Evolutionary conservation across 2,329 filamentous ascomycete genomes (phyloP).

Genomic region (Pyrenophora graminea): DNA sequence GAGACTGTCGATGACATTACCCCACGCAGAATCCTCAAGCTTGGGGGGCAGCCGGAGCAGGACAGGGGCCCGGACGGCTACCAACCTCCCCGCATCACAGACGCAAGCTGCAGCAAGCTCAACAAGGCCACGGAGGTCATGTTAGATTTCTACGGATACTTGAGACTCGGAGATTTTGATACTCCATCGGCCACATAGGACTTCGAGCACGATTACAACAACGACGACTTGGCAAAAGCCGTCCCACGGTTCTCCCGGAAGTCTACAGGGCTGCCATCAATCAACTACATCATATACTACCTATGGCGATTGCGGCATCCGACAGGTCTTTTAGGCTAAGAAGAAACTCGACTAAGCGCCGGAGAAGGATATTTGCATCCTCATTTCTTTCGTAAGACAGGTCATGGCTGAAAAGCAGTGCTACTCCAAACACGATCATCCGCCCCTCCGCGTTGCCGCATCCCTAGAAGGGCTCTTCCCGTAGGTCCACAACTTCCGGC

Average conservation of each 20-base stretch:
- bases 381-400: not conserved
- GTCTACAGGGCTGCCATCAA: too few relatives aligned
- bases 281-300: too few relatives aligned
- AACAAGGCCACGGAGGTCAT: not conserved
- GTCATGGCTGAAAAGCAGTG: slow-evolving; percentile 6
- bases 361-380: not conserved
- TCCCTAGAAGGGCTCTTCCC: not conserved
- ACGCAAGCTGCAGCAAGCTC: not conserved
- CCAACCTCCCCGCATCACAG: slow-evolving; percentile 3
- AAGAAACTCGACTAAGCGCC: too few relatives aligned
- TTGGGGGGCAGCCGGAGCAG: not conserved
- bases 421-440: slow-evolving; percentile 9
- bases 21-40: slow-evolving; percentile 11
- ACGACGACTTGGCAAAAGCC: slow-evolving; percentile 5
- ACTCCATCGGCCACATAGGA: not conserved
- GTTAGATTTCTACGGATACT: not conserved
- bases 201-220: not conserved
- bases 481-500: slow-evolving; percentile 7
- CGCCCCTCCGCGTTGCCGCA: slow-evolving; percentile 2
- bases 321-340: too few relatives aligned
- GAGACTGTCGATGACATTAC: slow-evolving; percentile 3
- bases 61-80: slow-evolving; percentile 2
- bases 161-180: not conserved
- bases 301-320: too few relatives aligned
- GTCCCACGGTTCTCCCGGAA: too few relatives aligned